phyloP scores from a whole-genome alignment of 495 filamentous ascomycete genomes.

The Penicillium paradoxum region DNA sequence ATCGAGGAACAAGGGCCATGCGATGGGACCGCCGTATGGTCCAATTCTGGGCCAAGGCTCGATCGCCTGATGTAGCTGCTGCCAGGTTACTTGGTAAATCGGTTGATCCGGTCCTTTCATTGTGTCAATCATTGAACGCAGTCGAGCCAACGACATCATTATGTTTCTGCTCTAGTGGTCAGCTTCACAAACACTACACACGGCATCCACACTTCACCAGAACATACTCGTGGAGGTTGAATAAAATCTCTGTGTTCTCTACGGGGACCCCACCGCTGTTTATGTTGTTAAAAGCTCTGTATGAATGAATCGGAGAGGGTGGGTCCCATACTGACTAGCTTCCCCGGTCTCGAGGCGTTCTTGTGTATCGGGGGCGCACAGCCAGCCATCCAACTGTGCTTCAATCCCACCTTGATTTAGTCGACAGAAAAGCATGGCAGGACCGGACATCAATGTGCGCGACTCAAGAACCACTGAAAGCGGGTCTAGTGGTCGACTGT shows the following conservation, averaged over 20 bases:
- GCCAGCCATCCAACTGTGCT: conserved; percentile 27
- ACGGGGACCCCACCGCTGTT: conserved; percentile 1
- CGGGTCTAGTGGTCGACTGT: conserved; percentile 25
- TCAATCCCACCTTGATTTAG: conserved; percentile 20
- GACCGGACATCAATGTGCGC: conserved; percentile 32
- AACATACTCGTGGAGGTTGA: conserved; percentile 22
- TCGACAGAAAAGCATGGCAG: conserved; percentile 31
- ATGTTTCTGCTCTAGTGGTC: conserved; percentile 9
- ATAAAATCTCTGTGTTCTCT: conserved; percentile 7
- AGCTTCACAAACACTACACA: background rate
- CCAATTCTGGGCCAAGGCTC: conserved; percentile 33
- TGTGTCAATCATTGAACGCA: conserved; percentile 20
- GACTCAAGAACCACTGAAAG: conserved; percentile 30
- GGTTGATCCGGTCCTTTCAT: conserved; percentile 3
- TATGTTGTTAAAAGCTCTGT: background rate
- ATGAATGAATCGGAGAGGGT: background rate
- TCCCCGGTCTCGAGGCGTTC: conserved; percentile 18
- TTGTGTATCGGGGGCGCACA: conserved; percentile 12
- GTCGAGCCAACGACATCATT: conserved; percentile 20
- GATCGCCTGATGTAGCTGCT: conserved; percentile 26
- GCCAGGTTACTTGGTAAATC: conserved; percentile 25
- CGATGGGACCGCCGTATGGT: conserved; percentile 31
- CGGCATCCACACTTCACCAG: background rate
- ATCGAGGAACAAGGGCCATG: conserved; percentile 33
- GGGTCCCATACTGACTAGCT: conserved; percentile 8